phyloP scores from a whole-genome alignment of 176 grass and related monocot species.

The Saccharum officinarum region DNA sequence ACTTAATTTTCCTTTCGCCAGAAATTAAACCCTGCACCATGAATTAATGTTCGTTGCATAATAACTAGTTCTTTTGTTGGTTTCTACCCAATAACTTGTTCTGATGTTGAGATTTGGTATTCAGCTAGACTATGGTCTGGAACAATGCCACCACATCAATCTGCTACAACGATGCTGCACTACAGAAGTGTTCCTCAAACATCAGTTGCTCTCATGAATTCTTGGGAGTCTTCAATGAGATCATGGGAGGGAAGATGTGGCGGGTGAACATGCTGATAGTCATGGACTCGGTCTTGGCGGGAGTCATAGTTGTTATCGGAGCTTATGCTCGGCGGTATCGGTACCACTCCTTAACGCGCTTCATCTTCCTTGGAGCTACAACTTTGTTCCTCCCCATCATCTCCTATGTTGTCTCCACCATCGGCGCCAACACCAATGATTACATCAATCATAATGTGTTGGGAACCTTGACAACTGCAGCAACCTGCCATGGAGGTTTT shows the following conservation, averaged over 20 bases:
- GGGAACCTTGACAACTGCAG: not conserved
- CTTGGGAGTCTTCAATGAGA: not conserved
- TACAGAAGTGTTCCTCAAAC: not conserved
- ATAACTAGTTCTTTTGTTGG: not conserved
- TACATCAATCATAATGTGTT: not conserved
- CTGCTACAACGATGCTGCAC: not conserved
- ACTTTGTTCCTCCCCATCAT: not conserved
- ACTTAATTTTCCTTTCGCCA: not conserved
- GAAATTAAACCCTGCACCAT: not conserved
- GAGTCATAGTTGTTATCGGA: not conserved
- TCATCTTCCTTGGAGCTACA: constrained; percentile 17
- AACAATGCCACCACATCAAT: not conserved
- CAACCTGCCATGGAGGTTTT: not conserved
- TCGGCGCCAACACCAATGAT: not conserved
- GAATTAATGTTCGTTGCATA: not conserved
- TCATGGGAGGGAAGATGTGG: not conserved
- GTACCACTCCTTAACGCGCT: not conserved
- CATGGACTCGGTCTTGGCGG: not conserved
- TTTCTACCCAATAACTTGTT: not conserved
- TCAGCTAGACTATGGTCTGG: not conserved
- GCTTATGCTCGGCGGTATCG: not conserved
- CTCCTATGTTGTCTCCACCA: not conserved
- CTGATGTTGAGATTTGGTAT: not conserved
- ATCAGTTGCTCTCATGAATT: not conserved
- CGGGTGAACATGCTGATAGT: not conserved